Evolutionary conservation across 768 basidiomycete genomes (phyloP).

Genomic region (Galerina sulciceps): DNA sequence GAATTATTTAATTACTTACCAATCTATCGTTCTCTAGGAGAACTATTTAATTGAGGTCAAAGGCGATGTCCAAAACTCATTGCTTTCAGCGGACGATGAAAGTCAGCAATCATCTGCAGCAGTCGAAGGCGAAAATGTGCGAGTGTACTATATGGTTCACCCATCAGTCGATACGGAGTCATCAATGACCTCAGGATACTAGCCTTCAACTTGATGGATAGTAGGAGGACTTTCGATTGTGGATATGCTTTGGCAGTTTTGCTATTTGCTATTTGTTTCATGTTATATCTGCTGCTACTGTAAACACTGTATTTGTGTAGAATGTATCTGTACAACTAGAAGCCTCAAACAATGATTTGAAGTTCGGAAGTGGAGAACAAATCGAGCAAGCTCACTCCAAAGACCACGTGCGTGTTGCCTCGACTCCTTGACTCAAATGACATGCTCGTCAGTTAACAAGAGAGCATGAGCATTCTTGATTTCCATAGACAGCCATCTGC

Average conservation of each 20-base stretch:
- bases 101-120: conserved; percentile 54
- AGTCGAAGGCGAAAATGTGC: conserved; percentile 59
- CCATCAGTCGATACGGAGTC: conserved; percentile 82
- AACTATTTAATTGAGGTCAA: conserved; percentile 82
- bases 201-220: neutral
- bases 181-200: conserved; percentile 43
- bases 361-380: neutral
- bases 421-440: conserved; percentile 1
- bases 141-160: conserved; percentile 90
- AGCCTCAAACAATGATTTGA: no score
- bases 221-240: neutral
- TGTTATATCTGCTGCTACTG: conserved; percentile 11
- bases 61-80: conserved; percentile 82
- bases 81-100: conserved; percentile 68
- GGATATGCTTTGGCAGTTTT: conserved; percentile 10
- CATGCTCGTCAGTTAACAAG: conserved; percentile 11
- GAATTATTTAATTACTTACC: neutral
- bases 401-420: conserved; percentile 8
- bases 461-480: neutral
- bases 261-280: conserved; percentile 17
- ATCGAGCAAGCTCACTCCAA: conserved; percentile 8
- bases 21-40: conserved; percentile 53
- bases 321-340: no score
- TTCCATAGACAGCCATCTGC: neutral
- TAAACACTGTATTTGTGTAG: conserved; percentile 7